Conservation (phyloP, 208 protist genomes). For the Crithidia thermophila region DNA sequence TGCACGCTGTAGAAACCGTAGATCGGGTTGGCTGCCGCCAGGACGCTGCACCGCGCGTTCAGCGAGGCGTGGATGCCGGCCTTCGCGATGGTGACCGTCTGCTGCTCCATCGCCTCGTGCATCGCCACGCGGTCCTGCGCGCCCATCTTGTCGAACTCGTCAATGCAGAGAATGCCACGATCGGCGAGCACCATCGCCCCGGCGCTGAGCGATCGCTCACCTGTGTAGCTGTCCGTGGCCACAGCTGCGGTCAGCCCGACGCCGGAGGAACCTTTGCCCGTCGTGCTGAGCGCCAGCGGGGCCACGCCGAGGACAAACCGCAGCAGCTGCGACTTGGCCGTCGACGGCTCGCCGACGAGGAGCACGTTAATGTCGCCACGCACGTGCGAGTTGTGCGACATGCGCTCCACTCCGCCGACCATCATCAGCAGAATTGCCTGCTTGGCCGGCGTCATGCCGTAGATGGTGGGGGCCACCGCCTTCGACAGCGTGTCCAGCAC, state of each 20-base stretch:
- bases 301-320: slow-evolving; percentile 96
- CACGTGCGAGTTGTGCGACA: slow-evolving; percentile 94
- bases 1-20: slow-evolving; percentile 98
- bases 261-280: slow-evolving; percentile 96
- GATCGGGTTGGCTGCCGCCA: slow-evolving; percentile 99
- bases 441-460: slow-evolving; percentile 98
- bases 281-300: slow-evolving; percentile 98
- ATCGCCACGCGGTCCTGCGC: slow-evolving; percentile 96
- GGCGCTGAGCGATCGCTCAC: slow-evolving; percentile 96
- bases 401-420: slow-evolving; percentile 96
- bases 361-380: slow-evolving; percentile 99
- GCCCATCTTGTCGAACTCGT: slow-evolving; percentile 99
- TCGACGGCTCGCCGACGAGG: slow-evolving; percentile 99
- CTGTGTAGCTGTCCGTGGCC: slow-evolving; percentile 96
- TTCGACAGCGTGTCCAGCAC: slow-evolving; percentile 79
- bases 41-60: slow-evolving; percentile 98
- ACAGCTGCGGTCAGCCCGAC: slow-evolving; percentile 99
- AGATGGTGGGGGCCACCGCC: slow-evolving; percentile 99
- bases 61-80: slow-evolving; percentile 99
- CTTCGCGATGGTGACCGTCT: slow-evolving; percentile 99
- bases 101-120: slow-evolving; percentile 99
- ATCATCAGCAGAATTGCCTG: slow-evolving; percentile 96
- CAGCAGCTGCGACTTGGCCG: slow-evolving; percentile 99
- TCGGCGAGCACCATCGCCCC: slow-evolving; percentile 99
- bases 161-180: slow-evolving; percentile 98